A percentile compares a stretch with the other conserved stretches of the same genome.
Evolutionary conservation across 169 alveolate genomes (phyloP).

Genomic region (Plasmodium ovale): DNA sequence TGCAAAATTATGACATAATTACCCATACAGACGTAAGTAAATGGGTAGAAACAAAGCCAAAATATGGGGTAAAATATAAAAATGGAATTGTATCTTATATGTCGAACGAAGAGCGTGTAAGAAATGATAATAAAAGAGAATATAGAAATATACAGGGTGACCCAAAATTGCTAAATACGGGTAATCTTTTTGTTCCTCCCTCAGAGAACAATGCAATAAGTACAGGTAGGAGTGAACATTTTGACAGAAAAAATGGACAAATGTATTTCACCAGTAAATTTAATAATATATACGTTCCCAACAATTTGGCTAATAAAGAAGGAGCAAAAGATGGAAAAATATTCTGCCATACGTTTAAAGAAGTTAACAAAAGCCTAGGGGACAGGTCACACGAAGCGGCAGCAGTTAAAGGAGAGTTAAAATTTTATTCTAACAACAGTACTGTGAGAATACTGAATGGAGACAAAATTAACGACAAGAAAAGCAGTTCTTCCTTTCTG

Average conservation of each 20-base stretch:
- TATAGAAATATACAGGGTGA: slow-evolving; percentile 3
- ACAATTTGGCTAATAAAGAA: slow-evolving; percentile 4
- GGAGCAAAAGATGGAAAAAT: background rate
- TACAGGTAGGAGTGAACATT: background rate
- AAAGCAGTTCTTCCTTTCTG: background rate
- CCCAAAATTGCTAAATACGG: background rate
- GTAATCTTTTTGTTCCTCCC: background rate
- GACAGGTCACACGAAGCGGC: background rate
- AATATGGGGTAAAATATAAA: background rate
- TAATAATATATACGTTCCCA: background rate
- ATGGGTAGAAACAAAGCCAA: background rate
- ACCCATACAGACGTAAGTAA: slow-evolving; percentile 1
- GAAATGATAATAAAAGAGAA: slow-evolving; percentile 4
- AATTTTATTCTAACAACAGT: background rate
- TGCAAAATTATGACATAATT: slow-evolving; percentile 7
- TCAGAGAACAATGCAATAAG: background rate
- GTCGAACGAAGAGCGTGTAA: background rate
- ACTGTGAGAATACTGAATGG: background rate
- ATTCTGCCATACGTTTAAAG: background rate
- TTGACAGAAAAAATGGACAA: background rate
- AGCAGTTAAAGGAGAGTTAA: background rate
- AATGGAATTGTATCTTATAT: background rate
- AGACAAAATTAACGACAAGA: slow-evolving; percentile 1
- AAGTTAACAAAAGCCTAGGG: background rate
- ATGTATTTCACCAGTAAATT: background rate